Percentiles rank a stretch among this genome's conserved stretches.
phyloP scores from a whole-genome alignment of 306 rosid species.

The Sicyos edulis region DNA sequence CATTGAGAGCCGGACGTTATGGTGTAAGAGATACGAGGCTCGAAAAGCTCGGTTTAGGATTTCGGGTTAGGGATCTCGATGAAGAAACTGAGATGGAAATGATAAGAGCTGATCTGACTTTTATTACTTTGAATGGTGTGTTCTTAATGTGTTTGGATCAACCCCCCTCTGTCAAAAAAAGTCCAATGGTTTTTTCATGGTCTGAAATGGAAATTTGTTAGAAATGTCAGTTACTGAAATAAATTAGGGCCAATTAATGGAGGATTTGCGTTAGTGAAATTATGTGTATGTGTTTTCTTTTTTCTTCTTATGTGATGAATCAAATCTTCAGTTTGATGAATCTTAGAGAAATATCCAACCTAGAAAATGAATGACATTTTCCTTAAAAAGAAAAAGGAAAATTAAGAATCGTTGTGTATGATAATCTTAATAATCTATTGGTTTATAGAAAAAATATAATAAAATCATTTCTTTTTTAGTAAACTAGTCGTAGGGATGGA shows the following conservation, averaged over 20 bases:
- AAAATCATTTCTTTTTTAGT: too few relatives aligned
- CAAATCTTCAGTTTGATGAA: background rate
- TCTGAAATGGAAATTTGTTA: background rate
- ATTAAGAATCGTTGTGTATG: too few relatives aligned
- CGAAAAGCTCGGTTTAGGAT: constrained; percentile 14
- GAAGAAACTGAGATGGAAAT: background rate
- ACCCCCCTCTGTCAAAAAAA: too few relatives aligned
- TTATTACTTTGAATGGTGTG: background rate
- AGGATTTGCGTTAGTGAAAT: background rate
- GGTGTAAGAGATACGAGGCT: constrained; percentile 38
- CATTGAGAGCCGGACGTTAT: constrained; percentile 24
- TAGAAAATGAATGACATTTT: background rate
- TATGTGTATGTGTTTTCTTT: background rate
- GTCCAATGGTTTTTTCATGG: background rate
- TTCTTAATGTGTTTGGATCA: background rate
- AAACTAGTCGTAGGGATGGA: too few relatives aligned
- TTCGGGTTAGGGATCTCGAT: background rate
- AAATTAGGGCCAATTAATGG: constrained; percentile 6
- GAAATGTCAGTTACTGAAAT: background rate
- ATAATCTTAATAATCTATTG: too few relatives aligned
- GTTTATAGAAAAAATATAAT: too few relatives aligned
- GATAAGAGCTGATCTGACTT: too few relatives aligned
- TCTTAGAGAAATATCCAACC: constrained; percentile 7
- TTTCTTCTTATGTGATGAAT: background rate
- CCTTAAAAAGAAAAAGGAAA: background rate